Percentiles rank a stretch among this genome's conserved stretches.
Conservation (phyloP, 352 stramenopile species). For the Globisporangium emineosum region DNA sequence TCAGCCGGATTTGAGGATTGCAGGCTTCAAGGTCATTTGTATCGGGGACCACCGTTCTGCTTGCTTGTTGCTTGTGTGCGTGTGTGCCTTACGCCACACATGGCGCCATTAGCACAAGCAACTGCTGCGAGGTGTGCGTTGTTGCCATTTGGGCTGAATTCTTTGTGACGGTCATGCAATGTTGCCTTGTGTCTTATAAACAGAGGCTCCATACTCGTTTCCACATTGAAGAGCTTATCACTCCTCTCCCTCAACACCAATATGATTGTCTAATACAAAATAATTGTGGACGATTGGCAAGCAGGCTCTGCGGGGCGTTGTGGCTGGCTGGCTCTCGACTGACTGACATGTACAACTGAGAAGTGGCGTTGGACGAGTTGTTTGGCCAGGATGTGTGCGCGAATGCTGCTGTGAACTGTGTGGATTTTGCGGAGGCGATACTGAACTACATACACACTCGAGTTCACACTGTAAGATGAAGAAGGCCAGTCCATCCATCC, state of each 20-base stretch:
- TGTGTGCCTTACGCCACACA: too few species aligned
- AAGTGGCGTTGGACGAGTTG: neutral
- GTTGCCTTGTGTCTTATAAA: neutral
- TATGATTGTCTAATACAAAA: neutral
- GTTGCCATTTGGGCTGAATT: too few species aligned
- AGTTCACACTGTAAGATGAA: neutral
- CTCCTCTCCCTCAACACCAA: neutral
- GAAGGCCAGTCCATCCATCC: conserved; percentile 4
- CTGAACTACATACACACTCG: too few species aligned
- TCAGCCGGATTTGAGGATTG: too few species aligned
- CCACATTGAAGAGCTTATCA: neutral
- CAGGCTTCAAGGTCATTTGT: too few species aligned
- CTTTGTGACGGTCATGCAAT: neutral
- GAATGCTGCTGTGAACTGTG: neutral
- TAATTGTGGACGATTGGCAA: neutral
- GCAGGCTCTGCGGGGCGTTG: neutral
- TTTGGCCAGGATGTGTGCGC: neutral
- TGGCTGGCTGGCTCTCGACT: neutral
- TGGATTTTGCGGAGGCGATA: neutral
- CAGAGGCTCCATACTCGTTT: neutral
- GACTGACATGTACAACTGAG: neutral
- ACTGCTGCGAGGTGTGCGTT: too few species aligned
- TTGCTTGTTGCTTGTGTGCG: too few species aligned
- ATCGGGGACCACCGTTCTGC: too few species aligned
- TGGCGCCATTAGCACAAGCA: too few species aligned